Conservation (phyloP, 306 rosid species). For the Herpetospermum pedunculosum region DNA sequence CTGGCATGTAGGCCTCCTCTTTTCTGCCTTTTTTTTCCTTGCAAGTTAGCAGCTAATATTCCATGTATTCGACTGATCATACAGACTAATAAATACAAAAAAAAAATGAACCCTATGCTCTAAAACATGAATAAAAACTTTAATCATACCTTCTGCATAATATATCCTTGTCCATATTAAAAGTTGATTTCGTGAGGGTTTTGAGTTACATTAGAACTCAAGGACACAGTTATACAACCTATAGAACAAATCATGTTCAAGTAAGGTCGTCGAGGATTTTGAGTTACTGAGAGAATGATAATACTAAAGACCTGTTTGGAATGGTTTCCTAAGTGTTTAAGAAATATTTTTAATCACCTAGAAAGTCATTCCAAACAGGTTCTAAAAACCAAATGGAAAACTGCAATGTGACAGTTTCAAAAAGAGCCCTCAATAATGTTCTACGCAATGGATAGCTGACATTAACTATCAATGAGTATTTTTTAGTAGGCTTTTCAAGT, state of each 20-base stretch:
- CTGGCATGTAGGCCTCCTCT: slow-evolving; percentile 7
- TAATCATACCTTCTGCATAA: neutral
- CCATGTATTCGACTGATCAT: neutral
- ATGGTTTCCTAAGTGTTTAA: too few species aligned
- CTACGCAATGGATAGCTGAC: neutral
- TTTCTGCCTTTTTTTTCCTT: slow-evolving; percentile 4
- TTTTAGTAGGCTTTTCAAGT: slow-evolving; percentile 3
- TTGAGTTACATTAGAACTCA: too few species aligned
- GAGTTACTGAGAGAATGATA: neutral
- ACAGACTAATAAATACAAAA: neutral
- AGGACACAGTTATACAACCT: too few species aligned
- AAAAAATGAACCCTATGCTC: neutral
- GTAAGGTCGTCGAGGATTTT: too few species aligned
- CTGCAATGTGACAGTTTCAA: neutral
- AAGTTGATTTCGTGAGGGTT: neutral
- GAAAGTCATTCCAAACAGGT: too few species aligned
- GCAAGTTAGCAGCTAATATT: neutral
- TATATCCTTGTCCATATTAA: neutral
- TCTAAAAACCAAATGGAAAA: neutral
- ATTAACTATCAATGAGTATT: neutral
- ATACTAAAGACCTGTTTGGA: too few species aligned
- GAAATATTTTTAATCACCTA: too few species aligned
- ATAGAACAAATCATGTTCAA: too few species aligned
- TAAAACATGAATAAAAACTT: neutral
- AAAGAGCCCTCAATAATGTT: neutral